Conservation (phyloP, 176 grass and related monocot species). For the Poa pratensis region DNA sequence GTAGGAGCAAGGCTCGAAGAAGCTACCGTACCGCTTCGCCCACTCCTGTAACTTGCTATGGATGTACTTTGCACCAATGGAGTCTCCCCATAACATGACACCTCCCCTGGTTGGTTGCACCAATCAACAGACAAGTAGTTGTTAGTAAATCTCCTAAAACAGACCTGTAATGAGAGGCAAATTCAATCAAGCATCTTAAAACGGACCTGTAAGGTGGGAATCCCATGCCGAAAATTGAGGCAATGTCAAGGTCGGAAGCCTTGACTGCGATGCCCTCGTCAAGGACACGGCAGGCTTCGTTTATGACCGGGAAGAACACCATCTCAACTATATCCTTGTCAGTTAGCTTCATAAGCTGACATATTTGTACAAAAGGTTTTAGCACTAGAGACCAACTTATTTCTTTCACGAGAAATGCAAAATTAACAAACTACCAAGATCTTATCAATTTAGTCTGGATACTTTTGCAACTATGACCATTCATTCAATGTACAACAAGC, state of each 20-base stretch:
- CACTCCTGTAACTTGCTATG: slow-evolving; percentile 73
- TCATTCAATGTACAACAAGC: slow-evolving; percentile 5
- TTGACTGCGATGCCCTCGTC: slow-evolving; percentile 86
- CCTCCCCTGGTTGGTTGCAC: slow-evolving; percentile 69
- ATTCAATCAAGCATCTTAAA: slow-evolving; percentile 8
- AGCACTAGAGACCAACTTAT: slow-evolving; percentile 3
- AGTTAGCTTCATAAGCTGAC: slow-evolving; percentile 77
- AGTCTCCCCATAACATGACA: slow-evolving; percentile 87
- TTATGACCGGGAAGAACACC: slow-evolving; percentile 88
- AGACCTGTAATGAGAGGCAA: not conserved
- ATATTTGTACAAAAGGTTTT: slow-evolving; percentile 32
- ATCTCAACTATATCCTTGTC: slow-evolving; percentile 89
- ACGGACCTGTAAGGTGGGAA: slow-evolving; percentile 87
- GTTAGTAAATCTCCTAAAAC: not conserved
- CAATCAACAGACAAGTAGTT: not conserved
- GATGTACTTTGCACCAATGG: slow-evolving; percentile 77
- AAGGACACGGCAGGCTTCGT: slow-evolving; percentile 87
- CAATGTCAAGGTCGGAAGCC: slow-evolving; percentile 89
- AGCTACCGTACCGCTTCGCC: slow-evolving; percentile 68
- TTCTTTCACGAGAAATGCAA: slow-evolving; percentile 17
- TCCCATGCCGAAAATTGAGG: slow-evolving; percentile 87
- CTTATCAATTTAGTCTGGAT: slow-evolving; percentile 15
- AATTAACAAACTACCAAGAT: slow-evolving; percentile 8
- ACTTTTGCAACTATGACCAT: slow-evolving; percentile 10
- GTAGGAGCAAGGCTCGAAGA: slow-evolving; percentile 88